Evolutionary conservation across 2,329 filamentous ascomycete species (phyloP).

Genomic region (Fusarium xyrophilum): DNA sequence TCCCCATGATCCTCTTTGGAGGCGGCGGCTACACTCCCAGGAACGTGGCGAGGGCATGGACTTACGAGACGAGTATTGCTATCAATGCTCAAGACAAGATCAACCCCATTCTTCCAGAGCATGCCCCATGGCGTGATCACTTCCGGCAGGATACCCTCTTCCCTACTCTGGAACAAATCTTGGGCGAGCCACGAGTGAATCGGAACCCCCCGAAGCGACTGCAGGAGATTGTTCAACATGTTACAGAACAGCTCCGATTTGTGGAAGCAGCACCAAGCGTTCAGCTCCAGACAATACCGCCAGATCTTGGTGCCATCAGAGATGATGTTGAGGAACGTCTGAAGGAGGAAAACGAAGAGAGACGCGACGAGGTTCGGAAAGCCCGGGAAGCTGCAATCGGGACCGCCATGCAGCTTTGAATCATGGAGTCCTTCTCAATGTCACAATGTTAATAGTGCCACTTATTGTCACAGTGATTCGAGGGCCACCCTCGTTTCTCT

Average conservation of each 20-base stretch:
- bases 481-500: neutral
- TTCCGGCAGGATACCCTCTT: constrained; percentile 90
- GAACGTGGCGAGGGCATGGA: constrained; percentile 96
- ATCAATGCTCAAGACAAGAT: constrained; percentile 77
- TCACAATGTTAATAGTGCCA: neutral
- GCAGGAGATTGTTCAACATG: constrained; percentile 75
- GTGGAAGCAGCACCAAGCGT: constrained; percentile 86
- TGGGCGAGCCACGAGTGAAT: constrained; percentile 75
- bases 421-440: neutral
- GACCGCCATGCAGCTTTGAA: constrained; percentile 60
- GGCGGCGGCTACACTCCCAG: constrained; percentile 96
- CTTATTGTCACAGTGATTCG: constrained; percentile 4
- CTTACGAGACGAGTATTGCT: constrained; percentile 92
- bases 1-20: constrained; percentile 89
- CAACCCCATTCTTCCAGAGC: constrained; percentile 73
- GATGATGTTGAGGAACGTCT: constrained; percentile 73
- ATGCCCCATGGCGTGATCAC: constrained; percentile 85
- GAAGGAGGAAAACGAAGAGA: constrained; percentile 68
- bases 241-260: constrained; percentile 86
- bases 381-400: constrained; percentile 65
- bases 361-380: constrained; percentile 60
- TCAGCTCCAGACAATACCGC: constrained; percentile 80
- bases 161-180: constrained; percentile 77
- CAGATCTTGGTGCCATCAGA: constrained; percentile 72
- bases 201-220: constrained; percentile 80